Conservation (phyloP, 805 yeast genomes). For the Metschnikowia lochheadii region DNA sequence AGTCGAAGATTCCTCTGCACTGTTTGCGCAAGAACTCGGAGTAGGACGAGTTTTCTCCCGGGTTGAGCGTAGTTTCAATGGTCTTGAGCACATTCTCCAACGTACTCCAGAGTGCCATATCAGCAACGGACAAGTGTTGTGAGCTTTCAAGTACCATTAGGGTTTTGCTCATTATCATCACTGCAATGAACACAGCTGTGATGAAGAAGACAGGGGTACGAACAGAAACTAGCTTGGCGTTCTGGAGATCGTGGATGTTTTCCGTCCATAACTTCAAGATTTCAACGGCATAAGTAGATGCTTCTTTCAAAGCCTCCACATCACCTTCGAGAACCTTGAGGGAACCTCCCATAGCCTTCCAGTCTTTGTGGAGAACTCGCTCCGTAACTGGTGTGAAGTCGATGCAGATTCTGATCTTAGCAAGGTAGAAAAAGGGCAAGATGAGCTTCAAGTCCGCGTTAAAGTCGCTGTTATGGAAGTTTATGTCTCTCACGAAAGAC, state of each 20-base stretch:
- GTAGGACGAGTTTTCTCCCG: slow-evolving; percentile 50
- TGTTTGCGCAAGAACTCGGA: slow-evolving; percentile 56
- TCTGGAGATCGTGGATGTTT: slow-evolving; percentile 59
- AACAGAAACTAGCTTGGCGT: slow-evolving; percentile 62
- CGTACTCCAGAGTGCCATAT: slow-evolving; percentile 58
- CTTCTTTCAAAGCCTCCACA: slow-evolving; percentile 62
- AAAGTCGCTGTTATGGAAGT: slow-evolving; percentile 44
- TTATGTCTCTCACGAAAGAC: slow-evolving; percentile 49
- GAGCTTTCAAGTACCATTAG: slow-evolving; percentile 49
- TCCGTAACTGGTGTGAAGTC: slow-evolving; percentile 58
- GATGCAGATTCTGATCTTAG: slow-evolving; percentile 62
- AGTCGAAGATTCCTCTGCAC: slow-evolving; percentile 56
- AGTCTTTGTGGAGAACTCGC: slow-evolving; percentile 60
- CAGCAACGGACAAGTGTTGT: slow-evolving; percentile 37
- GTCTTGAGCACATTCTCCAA: slow-evolving; percentile 57
- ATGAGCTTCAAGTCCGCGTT: slow-evolving; percentile 59
- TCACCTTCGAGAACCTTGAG: slow-evolving; percentile 45
- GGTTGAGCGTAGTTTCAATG: slow-evolving; percentile 55
- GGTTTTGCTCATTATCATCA: slow-evolving; percentile 60
- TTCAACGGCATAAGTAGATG: slow-evolving; percentile 53
- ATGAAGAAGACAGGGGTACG: slow-evolving; percentile 75
- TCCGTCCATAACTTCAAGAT: slow-evolving; percentile 69
- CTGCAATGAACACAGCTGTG: slow-evolving; percentile 62
- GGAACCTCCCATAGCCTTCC: slow-evolving; percentile 59
- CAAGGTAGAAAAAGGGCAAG: slow-evolving; percentile 61